Base-by-base conservation (phyloP, 345 rosid genomes). In the Euphorbia pulcherrima region DNA sequence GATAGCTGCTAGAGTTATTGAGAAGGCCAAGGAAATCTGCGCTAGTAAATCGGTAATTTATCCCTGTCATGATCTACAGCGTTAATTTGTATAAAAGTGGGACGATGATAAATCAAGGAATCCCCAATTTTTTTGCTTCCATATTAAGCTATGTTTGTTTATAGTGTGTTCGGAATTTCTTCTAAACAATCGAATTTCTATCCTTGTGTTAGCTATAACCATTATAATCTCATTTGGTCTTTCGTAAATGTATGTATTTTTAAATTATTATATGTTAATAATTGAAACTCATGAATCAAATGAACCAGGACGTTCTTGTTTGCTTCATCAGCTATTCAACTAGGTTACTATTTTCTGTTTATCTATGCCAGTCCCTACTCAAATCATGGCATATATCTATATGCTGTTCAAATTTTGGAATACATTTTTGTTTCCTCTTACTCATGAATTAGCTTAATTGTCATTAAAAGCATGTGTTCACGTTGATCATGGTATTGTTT, bases 1-100 rank as follows among this genome's bases (percentile, higher is more conserved):
- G 77, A 81, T 69, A 0, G 92, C 97, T 51, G 83, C 87, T 26
- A 82, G 77, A 74, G 88, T 91, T 68, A 51, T 85, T 5, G 96
- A 86, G 16, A 85, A 81, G 68, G 84, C 97, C 33, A 89, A 83
- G 85, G 82, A 76, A 46, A 35, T 83, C 20, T 92, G 93, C 76
- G 29, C 11, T 33, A 52, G 48, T 72, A 88, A 84, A 84, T 83
- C 77, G 84, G 99, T 94, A 80, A 35, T 40, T 68, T 0, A 26
- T 4, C 5, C 6, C 50, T 58, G 48, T 5, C 13, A 55, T 55
- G 11, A 55, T 55, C 37, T 48, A 48, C 18, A 1, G 6, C n/a
- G 52, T 48, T 14, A 48, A 16, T 48, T 48, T 48, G 20, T 13
- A 48, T 48, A 33, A 3, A n/a, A 5, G 1, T 21, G 8, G n/a